Percentiles rank a stretch among this genome's conserved stretches.
Conservation (phyloP, 169 alveolate species). For the Cryptosporidium felis region DNA sequence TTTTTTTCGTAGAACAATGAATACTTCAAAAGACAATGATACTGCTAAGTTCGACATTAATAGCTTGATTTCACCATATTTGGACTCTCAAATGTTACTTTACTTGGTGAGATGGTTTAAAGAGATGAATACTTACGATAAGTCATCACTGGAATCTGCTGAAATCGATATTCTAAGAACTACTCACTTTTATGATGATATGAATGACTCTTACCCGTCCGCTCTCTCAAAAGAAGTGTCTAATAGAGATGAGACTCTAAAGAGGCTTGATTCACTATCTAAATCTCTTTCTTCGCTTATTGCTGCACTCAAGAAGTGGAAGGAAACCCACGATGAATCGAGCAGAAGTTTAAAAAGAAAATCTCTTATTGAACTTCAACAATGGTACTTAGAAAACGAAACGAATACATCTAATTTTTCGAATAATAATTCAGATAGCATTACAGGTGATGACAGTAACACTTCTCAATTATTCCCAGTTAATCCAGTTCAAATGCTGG, state of each 20-base stretch:
- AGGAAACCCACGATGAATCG: slow-evolving; percentile 69
- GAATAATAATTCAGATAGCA: neutral
- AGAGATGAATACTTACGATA: slow-evolving; percentile 4
- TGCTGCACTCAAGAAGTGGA: slow-evolving; percentile 61
- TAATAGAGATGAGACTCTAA: neutral
- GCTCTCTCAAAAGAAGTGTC: slow-evolving; percentile 5
- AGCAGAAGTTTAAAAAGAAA: slow-evolving; percentile 57
- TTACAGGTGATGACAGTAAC: neutral
- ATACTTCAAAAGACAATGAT: slow-evolving; percentile 3
- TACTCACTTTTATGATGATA: slow-evolving; percentile 40
- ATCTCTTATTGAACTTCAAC: slow-evolving; percentile 51
- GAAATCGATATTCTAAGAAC: slow-evolving; percentile 46
- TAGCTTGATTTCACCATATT: slow-evolving; percentile 22
- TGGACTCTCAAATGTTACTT: slow-evolving; percentile 56
- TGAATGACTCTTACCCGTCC: slow-evolving; percentile 19
- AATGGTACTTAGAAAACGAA: slow-evolving; percentile 34
- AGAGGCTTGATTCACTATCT: neutral
- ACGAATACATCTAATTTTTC: neutral
- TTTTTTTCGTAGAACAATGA: neutral
- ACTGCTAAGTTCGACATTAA: slow-evolving; percentile 3
- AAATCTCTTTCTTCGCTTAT: slow-evolving; percentile 8
- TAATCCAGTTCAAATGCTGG: slow-evolving; percentile 51
- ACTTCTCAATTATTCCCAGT: slow-evolving; percentile 10
- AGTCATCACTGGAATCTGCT: slow-evolving; percentile 3
- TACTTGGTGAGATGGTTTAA: slow-evolving; percentile 50